Base-by-base conservation (phyloP, 2,329 filamentous ascomycete genomes). In the Periconia sp. region DNA sequence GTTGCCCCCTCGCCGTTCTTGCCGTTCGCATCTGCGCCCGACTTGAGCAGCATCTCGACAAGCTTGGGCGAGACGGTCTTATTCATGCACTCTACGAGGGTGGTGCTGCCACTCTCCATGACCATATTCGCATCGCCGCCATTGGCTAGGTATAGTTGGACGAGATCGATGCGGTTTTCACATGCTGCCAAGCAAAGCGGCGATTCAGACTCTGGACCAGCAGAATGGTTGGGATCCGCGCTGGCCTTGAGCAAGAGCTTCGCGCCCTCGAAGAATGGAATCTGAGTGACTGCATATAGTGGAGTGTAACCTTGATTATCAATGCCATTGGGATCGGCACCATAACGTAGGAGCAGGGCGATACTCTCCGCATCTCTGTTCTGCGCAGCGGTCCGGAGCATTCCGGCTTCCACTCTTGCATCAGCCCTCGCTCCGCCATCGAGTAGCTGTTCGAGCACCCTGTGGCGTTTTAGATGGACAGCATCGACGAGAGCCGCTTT, bases 1-100 rank as follows among this genome's bases (percentile, higher is more conserved):
- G 82, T 84, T 52, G 83, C 81, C 19, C 85, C 85, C 45, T 83
- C 78, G 16, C 72, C 71, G 60, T 80, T 84, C 73, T 88, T 81
- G 18, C 64, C 60, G 54, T 87, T 80, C 16, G 81, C 72, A 47
- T 85, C 75, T 0, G 78, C 76, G 5, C 81, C 83, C 50, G 83
- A 83, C 7, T 78, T 75, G 9, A 87, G 74, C 50, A 87, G 70
- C 26, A 84, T 67, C 38, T 84, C 80, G 16, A 83, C 71, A 19
- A 85, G 68, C 37, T 71, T 72, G 46, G 71, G 73, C 0, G 80
- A 75, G 0, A 76, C 77, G 50, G 75, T 80, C 63, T 80, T 80
- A 58, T 76, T 79, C 67, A 86, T 85, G 16, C 80, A 73, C 21
- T 76, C 71, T 41, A 83, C 78, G 49, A 87, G 73, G 1, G 83